Conservation (phyloP, 371 early-diverging fungal genomes). For the Chytridium lagenaria region DNA sequence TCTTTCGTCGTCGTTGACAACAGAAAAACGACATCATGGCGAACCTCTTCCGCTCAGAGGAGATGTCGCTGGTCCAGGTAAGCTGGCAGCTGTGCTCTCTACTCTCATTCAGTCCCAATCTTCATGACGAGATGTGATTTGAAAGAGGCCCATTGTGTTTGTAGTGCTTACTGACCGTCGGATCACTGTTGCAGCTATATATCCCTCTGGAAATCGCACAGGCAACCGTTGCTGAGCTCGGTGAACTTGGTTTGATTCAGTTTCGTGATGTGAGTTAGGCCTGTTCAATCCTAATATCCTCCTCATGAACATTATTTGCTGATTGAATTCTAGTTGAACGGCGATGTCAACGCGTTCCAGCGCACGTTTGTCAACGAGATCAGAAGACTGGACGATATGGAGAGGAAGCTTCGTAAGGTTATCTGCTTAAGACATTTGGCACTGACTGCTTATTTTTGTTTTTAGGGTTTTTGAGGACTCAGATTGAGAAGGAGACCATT, state of each 20-base stretch:
- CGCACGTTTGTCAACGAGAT: constrained; percentile 94
- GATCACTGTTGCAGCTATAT: constrained; percentile 89
- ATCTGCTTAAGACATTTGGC: background rate
- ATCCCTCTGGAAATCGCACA: constrained; percentile 95
- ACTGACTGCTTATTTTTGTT: background rate
- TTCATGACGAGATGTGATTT: too few species aligned
- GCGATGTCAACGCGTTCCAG: constrained; percentile 95
- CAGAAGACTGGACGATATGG: constrained; percentile 91
- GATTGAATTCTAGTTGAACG: constrained; percentile 73
- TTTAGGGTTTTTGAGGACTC: constrained; percentile 80
- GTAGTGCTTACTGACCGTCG: too few species aligned
- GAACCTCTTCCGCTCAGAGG: constrained; percentile 92
- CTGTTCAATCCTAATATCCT: background rate
- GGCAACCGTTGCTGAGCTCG: constrained; percentile 91
- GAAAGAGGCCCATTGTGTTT: too few species aligned
- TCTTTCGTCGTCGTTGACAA: background rate
- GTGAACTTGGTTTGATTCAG: constrained; percentile 92
- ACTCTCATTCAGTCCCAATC: background rate
- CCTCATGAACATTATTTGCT: background rate
- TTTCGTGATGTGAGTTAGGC: constrained; percentile 83
- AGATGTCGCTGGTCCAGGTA: constrained; percentile 90
- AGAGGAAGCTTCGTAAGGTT: constrained; percentile 82
- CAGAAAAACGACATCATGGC: too few species aligned
- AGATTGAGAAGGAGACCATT: constrained; percentile 83
- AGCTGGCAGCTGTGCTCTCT: background rate